Evolutionary conservation across 2,329 filamentous ascomycete species (phyloP), one percentile per base, ranked within the genome.

Genomic region (Talaromyces sp.): DNA sequence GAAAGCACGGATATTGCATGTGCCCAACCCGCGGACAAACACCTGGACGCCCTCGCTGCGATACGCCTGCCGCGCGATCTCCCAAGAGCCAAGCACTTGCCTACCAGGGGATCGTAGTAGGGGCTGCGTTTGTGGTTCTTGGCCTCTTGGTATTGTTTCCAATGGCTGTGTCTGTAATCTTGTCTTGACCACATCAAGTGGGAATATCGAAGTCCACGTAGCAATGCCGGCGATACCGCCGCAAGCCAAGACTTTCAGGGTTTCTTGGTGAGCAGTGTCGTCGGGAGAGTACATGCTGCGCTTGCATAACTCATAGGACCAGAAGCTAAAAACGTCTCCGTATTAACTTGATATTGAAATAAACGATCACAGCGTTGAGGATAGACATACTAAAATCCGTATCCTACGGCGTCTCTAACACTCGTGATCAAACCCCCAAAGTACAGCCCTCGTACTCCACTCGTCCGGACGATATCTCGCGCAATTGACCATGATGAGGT

Each of bases 101-200:
- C 63, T 60, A 59, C 62, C 61, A 65, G 63, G 64, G 15, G 60
- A 36, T 55, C 51, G 67, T 60, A 64, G 61, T 44, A 68, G 70
- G 59, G 63, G 64, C 33, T 65, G 70, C 64, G 60, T 69, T 61
- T 66, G 72, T 63, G 55, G 59, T 28, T 42, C 33, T 57, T 66
- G 51, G 17, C 67, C 65, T 17, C 65, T 63, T 57, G 62, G 28
- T 53, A 66, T 49, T 22, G 65, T 63, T 13, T 60, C 57, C 53
- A 71, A 72, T 4, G 73, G 75, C 75, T 95, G 91, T 1, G 88
- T 88, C 74, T 98, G 93, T n/a, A 97, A 84, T 58, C 92, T 82
- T 2, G 93, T 97, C 78, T 98, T 98, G 71, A 98, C 83, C 54
- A 96, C 88, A 74, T 98, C 93, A 17, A 98, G 77, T 0, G 93